Base-by-base conservation (phyloP, 2,329 filamentous ascomycete genomes). In the Cadophora sp. region DNA sequence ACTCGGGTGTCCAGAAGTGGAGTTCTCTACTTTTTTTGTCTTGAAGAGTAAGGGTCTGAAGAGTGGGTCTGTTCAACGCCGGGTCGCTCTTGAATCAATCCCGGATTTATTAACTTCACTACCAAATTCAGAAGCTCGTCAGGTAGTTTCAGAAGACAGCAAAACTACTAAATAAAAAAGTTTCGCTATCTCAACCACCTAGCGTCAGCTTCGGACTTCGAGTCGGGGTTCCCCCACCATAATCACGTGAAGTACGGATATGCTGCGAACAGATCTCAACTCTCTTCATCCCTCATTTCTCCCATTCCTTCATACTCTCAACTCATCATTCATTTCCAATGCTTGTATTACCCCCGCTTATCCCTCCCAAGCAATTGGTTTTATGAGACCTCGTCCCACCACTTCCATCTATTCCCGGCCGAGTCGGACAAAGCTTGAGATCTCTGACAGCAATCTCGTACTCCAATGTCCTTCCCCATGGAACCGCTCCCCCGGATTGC, bases 401-500 rank as follows among this genome's bases (percentile, higher is more conserved):
- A 39, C 30, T 30, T n/a, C 27, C 50, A 2, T 33, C 18, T 24
- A 51, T 11, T 18, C 30, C 45, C 48, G 22, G 36, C 11, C 48
- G 33, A 33, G 22, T 33, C 27, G 27, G 36, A 39, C 36, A 39
- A 39, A n/a, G n/a, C n/a, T n/a, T n/a, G n/a, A n/a, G n/a, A n/a
- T n/a, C 41, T 13, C 41, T 14, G 18, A 43, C 11, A 43, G 11
- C 41, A 4, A 43, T 43, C 41, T 14, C 27, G 18, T 18, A 4
- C 18, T n/a, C 20, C 48, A 4, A 61, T 61, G 59, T 61, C 59
- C 7, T 61, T 50, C 59, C 59, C 45, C 14, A 16, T 16, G 60
- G 63, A 55, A n/a, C 55, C 66, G 5, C 64, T 62, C 27, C 71
- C 70, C 47, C 66, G 70, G 3, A 69, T 73, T 27, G 71, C 71